phyloP scores from a whole-genome alignment of 148 eudicot genomes.

The Vaccinium macrocarpon region DNA sequence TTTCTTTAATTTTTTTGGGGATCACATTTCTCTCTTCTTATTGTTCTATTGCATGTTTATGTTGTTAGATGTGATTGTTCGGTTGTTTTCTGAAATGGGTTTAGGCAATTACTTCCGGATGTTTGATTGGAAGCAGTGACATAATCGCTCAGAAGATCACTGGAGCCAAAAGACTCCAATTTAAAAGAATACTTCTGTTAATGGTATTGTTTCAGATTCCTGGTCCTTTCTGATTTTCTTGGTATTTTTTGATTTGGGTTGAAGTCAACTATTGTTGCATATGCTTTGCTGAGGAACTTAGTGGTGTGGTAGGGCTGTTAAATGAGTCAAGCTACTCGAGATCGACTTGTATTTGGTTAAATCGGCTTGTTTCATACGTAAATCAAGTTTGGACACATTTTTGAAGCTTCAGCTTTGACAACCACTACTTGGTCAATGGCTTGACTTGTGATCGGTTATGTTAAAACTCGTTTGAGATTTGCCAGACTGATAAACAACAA shows the following conservation, averaged over 20 bases:
- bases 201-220: conserved; percentile 36
- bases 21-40: neutral
- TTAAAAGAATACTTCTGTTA: conserved; percentile 43
- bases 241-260: neutral
- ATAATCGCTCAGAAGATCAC: conserved; percentile 62
- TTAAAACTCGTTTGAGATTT: neutral
- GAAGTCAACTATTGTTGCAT: neutral
- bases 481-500: neutral
- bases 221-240: neutral
- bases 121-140: conserved; percentile 52
- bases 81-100: neutral
- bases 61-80: conserved; percentile 11
- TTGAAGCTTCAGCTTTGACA: neutral
- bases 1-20: neutral
- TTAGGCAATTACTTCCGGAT: conserved; percentile 60
- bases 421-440: neutral
- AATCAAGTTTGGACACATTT: neutral
- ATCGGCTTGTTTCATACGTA: neutral
- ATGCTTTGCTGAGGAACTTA: neutral
- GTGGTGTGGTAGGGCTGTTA: neutral
- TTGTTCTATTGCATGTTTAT: neutral
- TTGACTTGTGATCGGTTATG: neutral
- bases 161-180: conserved; percentile 52
- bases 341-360: neutral
- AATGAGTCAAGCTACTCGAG: neutral